A percentile compares a stretch with the other conserved stretches of the same genome.
These are phyloP conservation scores for Dothistroma pini DNA, from an alignment of 2,329 filamentous ascomycete genomes.

Conservation along the genomic window DNA sequence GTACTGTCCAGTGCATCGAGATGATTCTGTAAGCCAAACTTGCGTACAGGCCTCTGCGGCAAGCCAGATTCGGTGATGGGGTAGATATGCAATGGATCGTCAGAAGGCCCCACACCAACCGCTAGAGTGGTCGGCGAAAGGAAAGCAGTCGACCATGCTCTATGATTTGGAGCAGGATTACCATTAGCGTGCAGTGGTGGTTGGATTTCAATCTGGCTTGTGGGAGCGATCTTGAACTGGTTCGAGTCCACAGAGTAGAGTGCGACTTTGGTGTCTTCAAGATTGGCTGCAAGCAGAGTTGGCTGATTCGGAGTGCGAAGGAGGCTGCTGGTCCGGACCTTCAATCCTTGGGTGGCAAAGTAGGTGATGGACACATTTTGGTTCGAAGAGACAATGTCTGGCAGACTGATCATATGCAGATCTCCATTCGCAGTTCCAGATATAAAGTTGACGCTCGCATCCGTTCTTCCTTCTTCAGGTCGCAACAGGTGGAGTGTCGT, in stretches of 20 bases:
- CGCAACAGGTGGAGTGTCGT: constrained; percentile 53
- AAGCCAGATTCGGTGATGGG: constrained; percentile 47
- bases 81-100: constrained; percentile 49
- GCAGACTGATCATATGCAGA: constrained; percentile 39
- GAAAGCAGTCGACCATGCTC: constrained; percentile 52
- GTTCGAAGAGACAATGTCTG: constrained; percentile 14
- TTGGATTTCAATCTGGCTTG: constrained; percentile 35
- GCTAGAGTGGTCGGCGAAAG: constrained; percentile 50
- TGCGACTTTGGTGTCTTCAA: constrained; percentile 43
- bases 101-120: constrained; percentile 46
- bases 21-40: constrained; percentile 37
- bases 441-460: constrained; percentile 45
- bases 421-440: constrained; percentile 56
- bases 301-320: constrained; percentile 13
- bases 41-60: constrained; percentile 37
- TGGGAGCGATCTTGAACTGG: constrained; percentile 34
- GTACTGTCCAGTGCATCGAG: constrained; percentile 15
- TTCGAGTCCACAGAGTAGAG: constrained; percentile 29
- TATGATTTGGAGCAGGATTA: constrained; percentile 20
- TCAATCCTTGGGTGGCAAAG: constrained; percentile 43
- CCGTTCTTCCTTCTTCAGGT: constrained; percentile 22
- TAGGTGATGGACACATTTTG: constrained; percentile 34
- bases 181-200: constrained; percentile 17
- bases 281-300: constrained; percentile 50
- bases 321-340: constrained; percentile 44